These are phyloP conservation scores for Theobroma cacao DNA, from an alignment of 345 rosid genomes.

Conservation along the genomic window DNA sequence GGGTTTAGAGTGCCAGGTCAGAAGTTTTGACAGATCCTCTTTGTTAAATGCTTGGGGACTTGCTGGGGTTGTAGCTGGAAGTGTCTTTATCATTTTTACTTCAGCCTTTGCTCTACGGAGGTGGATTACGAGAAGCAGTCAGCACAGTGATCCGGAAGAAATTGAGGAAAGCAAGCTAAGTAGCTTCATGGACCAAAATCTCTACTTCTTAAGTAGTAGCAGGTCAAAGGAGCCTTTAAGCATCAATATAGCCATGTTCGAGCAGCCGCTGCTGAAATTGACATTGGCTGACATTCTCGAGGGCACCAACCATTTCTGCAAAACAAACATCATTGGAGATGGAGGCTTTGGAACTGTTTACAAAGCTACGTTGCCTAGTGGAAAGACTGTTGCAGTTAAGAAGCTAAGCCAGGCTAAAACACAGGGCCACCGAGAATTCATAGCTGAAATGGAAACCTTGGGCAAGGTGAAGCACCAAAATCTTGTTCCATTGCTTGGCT, in stretches of 20 bases:
- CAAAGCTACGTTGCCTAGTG: conserved; percentile 58
- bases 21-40: conserved; percentile 26
- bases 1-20: conserved; percentile 49
- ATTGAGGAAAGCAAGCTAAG: conserved; percentile 51
- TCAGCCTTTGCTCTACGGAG: conserved; percentile 37
- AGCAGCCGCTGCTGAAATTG: conserved; percentile 77
- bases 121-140: conserved; percentile 38
- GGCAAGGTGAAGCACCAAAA: conserved; percentile 94
- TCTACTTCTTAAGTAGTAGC: conserved; percentile 68
- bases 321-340: conserved; percentile 85
- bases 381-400: conserved; percentile 83
- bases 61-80: conserved; percentile 44
- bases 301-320: conserved; percentile 75
- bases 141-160: conserved; percentile 41
- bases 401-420: conserved; percentile 81
- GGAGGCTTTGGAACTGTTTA: conserved; percentile 96
- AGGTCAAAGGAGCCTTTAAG: conserved; percentile 80
- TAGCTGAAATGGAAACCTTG: conserved; percentile 92
- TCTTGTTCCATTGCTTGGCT: conserved; percentile 81
- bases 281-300: conserved; percentile 71
- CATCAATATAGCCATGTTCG: conserved; percentile 81
- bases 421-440: conserved; percentile 85
- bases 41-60: conserved; percentile 51
- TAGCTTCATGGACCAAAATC: conserved; percentile 48
- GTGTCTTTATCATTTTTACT: conserved; percentile 31